Evolutionary conservation across 2,329 filamentous ascomycete genomes (phyloP), one percentile per base, ranked within the genome.

Genomic region (Aureobasidium musti): DNA sequence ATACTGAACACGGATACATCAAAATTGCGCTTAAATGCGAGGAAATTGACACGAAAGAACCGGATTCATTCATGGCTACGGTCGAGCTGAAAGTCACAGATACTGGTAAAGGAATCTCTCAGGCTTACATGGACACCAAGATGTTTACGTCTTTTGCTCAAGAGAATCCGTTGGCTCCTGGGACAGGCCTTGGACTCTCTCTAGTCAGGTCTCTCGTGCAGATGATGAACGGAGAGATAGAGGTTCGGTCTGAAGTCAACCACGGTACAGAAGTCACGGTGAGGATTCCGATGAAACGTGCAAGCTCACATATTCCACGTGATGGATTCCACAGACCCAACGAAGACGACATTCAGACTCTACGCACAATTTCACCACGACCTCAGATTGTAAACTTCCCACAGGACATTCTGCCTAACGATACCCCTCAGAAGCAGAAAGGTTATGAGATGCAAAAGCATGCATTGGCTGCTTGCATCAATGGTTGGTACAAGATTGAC

Each of bases 1-100:
- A 81, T 67, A 80, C 77, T 1, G 59, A 72, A 2, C 67, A 73
- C 17, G 78, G 79, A 0, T 76, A 72, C 45, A 78, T 82, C 65
- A 69, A 71, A 4, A 67, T 79, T 3, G 69, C 57, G 3, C 28
- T 78, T 19, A 33, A 45, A 8, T 67, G 72, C 70, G 30, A 68
- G 70, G 50, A 45, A 14, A 47, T 56, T n/a, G 39, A 21, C 68
- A 70, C 60, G 59, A 72, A 50, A 66, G 65, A 13, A 3, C 49
- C 61, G 5, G 60, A 65, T 6, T 33, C 30, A 11, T 30, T 17
- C 0, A 63, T 33, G 45, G 65, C 49, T 17, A 67, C 54, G 35
- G 61, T 67, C 6, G 26, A 26, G 11, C 37, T 67, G 13, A 35
- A n/a, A n/a, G 53, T 67, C 14, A 19, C 41, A 30, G 70, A 71